Conservation (phyloP, 306 rosid genomes). For the Oxytropis ochrocephala region DNA sequence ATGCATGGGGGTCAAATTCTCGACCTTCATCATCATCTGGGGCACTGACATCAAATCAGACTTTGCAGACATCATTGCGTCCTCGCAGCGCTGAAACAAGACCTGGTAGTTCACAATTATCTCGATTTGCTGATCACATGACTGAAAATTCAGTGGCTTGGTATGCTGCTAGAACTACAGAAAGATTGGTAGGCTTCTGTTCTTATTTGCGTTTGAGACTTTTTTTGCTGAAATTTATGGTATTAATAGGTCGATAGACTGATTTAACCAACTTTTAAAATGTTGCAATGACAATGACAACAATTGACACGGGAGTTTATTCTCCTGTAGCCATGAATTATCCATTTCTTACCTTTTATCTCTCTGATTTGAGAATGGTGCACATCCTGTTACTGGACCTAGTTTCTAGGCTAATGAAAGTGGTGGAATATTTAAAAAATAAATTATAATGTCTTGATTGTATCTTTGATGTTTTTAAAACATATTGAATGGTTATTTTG, state of each 20-base stretch:
- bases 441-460: background rate
- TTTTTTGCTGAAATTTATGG: background rate
- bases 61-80: conserved; percentile 63
- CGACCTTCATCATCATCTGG: conserved; percentile 98
- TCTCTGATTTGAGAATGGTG: too few species aligned
- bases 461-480: background rate
- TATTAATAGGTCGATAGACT: background rate
- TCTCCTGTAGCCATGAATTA: background rate
- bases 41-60: conserved; percentile 57
- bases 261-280: background rate
- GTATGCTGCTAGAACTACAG: conserved; percentile 70
- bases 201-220: background rate
- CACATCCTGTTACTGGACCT: background rate
- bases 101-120: conserved; percentile 93
- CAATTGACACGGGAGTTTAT: background rate
- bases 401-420: background rate
- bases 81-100: conserved; percentile 98
- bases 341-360: too few species aligned
- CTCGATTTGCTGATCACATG: conserved; percentile 81
- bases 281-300: background rate
- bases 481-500: background rate
- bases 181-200: conserved; percentile 56
- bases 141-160: conserved; percentile 72
- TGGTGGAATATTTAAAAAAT: background rate
- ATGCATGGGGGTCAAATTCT: conserved; percentile 76